Evolutionary conservation across 2,329 filamentous ascomycete genomes (phyloP).

Genomic region (Nemania diffusa): DNA sequence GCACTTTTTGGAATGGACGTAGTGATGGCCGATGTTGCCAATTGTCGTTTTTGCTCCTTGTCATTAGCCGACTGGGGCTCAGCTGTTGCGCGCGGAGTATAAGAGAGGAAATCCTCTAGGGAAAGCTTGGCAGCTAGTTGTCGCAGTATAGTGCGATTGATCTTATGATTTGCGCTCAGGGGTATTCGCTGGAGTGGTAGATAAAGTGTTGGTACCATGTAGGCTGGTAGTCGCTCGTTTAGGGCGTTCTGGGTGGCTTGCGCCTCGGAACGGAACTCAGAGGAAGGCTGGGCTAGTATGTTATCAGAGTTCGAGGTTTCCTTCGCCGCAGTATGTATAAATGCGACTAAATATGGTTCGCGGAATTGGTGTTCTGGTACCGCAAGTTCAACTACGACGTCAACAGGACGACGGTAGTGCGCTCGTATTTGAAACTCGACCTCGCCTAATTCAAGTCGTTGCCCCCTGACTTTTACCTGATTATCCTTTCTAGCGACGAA

Average conservation of each 20-base stretch:
- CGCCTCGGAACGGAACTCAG: constrained; percentile 10
- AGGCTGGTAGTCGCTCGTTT: constrained; percentile 5
- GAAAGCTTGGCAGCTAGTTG: neutral
- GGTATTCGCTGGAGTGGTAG: constrained; percentile 15
- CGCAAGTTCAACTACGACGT: constrained; percentile 12
- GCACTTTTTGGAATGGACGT: neutral
- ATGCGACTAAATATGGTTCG: constrained; percentile 7
- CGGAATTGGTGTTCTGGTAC: neutral
- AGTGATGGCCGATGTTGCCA: no score
- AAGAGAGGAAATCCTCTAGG: neutral
- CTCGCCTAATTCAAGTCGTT: constrained; percentile 3
- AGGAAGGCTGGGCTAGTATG: constrained; percentile 1
- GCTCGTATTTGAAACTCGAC: constrained; percentile 2
- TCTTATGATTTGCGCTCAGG: neutral
- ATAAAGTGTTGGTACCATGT: constrained; percentile 26
- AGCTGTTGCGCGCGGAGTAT: neutral
- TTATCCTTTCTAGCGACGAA: constrained; percentile 7
- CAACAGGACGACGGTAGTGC: constrained; percentile 2
- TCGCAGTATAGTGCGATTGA: neutral
- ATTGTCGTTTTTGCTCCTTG: neutral
- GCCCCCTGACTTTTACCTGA: constrained; percentile 7
- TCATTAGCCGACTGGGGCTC: neutral
- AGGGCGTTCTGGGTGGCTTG: neutral
- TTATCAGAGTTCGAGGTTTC: neutral
- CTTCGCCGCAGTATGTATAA: neutral